Base-by-base conservation (phyloP, 352 stramenopile species). In the Pythium folliculosum region DNA sequence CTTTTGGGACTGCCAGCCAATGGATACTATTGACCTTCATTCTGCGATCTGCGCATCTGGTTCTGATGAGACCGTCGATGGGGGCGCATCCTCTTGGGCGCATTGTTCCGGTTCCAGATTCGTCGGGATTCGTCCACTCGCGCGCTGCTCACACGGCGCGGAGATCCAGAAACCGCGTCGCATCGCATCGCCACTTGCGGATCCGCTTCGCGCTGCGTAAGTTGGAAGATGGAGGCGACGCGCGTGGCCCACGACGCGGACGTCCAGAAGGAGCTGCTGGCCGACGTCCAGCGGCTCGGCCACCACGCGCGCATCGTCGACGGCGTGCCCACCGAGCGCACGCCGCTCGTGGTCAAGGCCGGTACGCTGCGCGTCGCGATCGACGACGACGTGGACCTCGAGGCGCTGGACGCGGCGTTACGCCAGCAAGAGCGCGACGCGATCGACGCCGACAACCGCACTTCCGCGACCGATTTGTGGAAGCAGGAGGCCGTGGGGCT, bases 181-280 rank as follows among this genome's bases (percentile, higher is more conserved):
- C 3, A 12, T 12, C 35, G 14, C 4, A 7, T 43, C 37, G 14
- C 37, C 10, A 12, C 37, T 43, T 32, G 27, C 3, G 27, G 37
- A 17, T 43, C 10, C 2, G 37, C 37, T 7, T 43, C 37, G 37
- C 3, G 9, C 37, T 17, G 37, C 37, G 37, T 43, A 2, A 17
- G 37, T 43, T 17, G 37, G 37, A 50, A 30, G 14, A 89, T 89
- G 80, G 80, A 86, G 17, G 62, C 84, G 23, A 64, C 76, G 21
- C 80, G 70, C 12, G 70, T 81, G 56, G 55, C 75, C 58, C 77
- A 89, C 66, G 80, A 89, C 55, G 77, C 84, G 63, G 52, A 86
- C 30, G 70, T 87, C 22, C 80, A 77, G 54, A 59, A 79, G 50
- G 69, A 85, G 23, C 16, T 77, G 17, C 40, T 40, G 2, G 21